Evolutionary conservation across 495 filamentous ascomycete species (phyloP).

Genomic region (Annulohypoxylon maeteangense): DNA sequence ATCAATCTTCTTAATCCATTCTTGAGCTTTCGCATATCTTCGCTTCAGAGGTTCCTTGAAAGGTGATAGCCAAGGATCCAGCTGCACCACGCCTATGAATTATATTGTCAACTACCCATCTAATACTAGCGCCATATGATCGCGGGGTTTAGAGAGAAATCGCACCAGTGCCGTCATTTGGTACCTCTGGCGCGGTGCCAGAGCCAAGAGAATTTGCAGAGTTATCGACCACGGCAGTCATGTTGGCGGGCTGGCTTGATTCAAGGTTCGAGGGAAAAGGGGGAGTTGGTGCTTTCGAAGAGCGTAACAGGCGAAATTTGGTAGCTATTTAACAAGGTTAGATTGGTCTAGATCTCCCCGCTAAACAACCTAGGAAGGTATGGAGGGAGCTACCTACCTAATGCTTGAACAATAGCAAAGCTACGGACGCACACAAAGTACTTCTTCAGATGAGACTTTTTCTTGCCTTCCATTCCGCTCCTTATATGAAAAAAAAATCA

Average conservation of each 20-base stretch:
- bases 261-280: slow-evolving; percentile 2
- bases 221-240: slow-evolving; percentile 51
- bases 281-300: slow-evolving; percentile 9
- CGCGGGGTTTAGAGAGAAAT: slow-evolving; percentile 3
- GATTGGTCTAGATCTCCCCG: slow-evolving; percentile 28
- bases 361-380: slow-evolving; percentile 31
- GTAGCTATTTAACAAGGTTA: slow-evolving; percentile 24
- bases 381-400: slow-evolving; percentile 28
- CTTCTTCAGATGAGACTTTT: slow-evolving; percentile 5
- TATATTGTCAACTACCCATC: slow-evolving; percentile 35
- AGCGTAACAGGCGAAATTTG: slow-evolving; percentile 5
- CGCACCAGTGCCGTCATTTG: slow-evolving; percentile 62
- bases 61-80: slow-evolving; percentile 91
- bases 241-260: slow-evolving; percentile 38
- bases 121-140: not conserved
- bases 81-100: slow-evolving; percentile 76
- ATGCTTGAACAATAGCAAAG: slow-evolving; percentile 23
- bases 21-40: slow-evolving; percentile 81
- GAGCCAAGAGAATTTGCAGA: slow-evolving; percentile 53
- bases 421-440: not conserved
- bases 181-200: slow-evolving; percentile 50
- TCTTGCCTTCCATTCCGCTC: slow-evolving; percentile 4
- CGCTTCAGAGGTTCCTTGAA: slow-evolving; percentile 80
- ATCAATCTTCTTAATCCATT: slow-evolving; percentile 87
- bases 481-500: not conserved